Evolutionary conservation across 805 yeast species (phyloP).

Genomic region (Clavispora phyllophila): DNA sequence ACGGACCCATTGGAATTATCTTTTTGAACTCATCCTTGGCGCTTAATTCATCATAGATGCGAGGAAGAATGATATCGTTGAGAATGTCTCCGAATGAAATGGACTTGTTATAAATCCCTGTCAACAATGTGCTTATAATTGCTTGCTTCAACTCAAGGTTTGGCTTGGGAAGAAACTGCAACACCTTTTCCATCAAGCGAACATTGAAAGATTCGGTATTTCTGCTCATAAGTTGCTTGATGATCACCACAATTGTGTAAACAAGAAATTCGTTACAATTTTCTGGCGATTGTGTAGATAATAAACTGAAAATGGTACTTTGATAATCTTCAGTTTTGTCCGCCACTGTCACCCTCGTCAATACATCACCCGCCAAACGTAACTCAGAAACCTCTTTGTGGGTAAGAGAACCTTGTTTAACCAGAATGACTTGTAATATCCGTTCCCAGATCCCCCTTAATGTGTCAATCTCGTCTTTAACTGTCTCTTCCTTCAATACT

Average conservation of each 20-base stretch:
- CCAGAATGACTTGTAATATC: conserved; percentile 5
- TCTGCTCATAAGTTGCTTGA: conserved; percentile 24
- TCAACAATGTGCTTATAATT: conserved; percentile 53
- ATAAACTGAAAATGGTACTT: conserved; percentile 12
- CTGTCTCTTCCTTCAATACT: conserved; percentile 14
- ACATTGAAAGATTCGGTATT: conserved; percentile 5
- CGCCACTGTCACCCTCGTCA: conserved; percentile 22
- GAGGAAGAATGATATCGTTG: conserved; percentile 41
- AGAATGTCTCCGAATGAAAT: conserved; percentile 41
- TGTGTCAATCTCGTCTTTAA: not conserved
- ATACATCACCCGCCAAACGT: conserved; percentile 32
- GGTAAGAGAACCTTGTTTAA: conserved; percentile 4
- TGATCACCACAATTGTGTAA: conserved; percentile 30
- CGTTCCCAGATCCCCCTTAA: conserved; percentile 10
- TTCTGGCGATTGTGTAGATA: conserved; percentile 6
- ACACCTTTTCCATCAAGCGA: conserved; percentile 7
- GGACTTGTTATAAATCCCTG: conserved; percentile 56
- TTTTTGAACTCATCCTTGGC: conserved; percentile 56
- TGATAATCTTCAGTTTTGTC: conserved; percentile 11
- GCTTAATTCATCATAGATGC: conserved; percentile 48
- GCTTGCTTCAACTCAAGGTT: conserved; percentile 55
- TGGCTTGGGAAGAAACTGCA: conserved; percentile 19
- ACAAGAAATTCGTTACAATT: conserved; percentile 12
- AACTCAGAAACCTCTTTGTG: conserved; percentile 20
- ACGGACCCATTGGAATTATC: conserved; percentile 78